These are phyloP conservation scores for Parietichytrium sp. DNA, from an alignment of 108 stramenopile species.

Conservation along the genomic window DNA sequence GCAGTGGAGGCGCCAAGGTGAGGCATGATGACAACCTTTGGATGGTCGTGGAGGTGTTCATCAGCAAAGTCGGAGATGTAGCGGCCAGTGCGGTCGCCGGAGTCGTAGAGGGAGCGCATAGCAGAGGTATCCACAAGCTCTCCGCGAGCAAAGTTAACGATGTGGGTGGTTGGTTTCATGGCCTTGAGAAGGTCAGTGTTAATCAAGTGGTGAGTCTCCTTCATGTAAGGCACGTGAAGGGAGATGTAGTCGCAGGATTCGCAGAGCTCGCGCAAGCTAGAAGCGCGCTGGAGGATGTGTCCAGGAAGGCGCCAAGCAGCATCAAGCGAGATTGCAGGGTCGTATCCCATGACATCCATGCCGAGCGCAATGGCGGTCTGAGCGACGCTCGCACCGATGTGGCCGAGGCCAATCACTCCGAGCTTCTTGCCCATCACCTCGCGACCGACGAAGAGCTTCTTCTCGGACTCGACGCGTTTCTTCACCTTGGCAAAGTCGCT, in stretches of 20 bases:
- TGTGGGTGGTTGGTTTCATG: conserved; percentile 76
- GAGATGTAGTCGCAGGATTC: conserved; percentile 81
- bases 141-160: conserved; percentile 92
- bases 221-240: conserved; percentile 90
- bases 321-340: conserved; percentile 84
- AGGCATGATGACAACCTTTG: conserved; percentile 80
- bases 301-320: conserved; percentile 73
- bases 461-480: conserved; percentile 87
- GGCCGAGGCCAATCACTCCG: conserved; percentile 86
- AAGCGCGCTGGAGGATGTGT: conserved; percentile 58
- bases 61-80: conserved; percentile 41
- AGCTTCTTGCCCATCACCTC: conserved; percentile 88
- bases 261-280: conserved; percentile 68
- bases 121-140: conserved; percentile 86
- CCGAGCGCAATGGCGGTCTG: conserved; percentile 78
- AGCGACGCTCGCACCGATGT: conserved; percentile 87
- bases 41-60: conserved; percentile 72
- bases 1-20: conserved; percentile 92
- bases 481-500: conserved; percentile 54
- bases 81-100: conserved; percentile 60
- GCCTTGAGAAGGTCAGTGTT: conserved; percentile 68
- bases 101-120: conserved; percentile 78
- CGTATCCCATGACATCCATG: conserved; percentile 84
- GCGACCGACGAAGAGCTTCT: conserved; percentile 84
- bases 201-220: conserved; percentile 84